Percentiles rank a stretch among this genome's conserved stretches.
Evolutionary conservation across 495 filamentous ascomycete genomes (phyloP).

Genomic region (Penicillium salamii): DNA sequence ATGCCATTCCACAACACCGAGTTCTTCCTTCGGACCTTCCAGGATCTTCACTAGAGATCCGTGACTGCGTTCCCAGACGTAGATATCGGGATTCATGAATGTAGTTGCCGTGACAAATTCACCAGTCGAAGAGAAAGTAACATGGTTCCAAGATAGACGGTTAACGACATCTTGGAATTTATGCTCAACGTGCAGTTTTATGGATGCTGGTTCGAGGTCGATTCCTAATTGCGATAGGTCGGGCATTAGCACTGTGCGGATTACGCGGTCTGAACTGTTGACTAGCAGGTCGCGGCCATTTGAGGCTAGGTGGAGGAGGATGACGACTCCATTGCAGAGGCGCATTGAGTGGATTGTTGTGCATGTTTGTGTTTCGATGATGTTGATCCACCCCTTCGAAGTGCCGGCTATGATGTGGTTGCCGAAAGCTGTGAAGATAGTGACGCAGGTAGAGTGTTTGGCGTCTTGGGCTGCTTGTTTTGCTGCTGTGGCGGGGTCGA

Average conservation of each 20-base stretch:
- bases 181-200: constrained; percentile 89
- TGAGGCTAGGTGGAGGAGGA: constrained; percentile 75
- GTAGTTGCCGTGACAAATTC: constrained; percentile 87
- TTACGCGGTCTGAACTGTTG: constrained; percentile 88
- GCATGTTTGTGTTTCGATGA: constrained; percentile 76
- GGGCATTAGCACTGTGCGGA: constrained; percentile 80
- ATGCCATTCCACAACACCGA: constrained; percentile 96
- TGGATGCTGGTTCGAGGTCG: constrained; percentile 45
- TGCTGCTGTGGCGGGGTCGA: constrained; percentile 61
- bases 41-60: constrained; percentile 95
- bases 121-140: constrained; percentile 86
- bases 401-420: constrained; percentile 88
- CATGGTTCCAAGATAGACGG: constrained; percentile 90
- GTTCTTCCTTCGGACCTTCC: constrained; percentile 91
- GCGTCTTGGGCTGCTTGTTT: constrained; percentile 90
- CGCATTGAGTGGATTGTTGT: constrained; percentile 82
- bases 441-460: constrained; percentile 87
- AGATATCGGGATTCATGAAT: constrained; percentile 96
- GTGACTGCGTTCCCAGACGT: constrained; percentile 93
- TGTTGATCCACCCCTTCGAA: constrained; percentile 91
- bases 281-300: constrained; percentile 84
- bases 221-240: constrained; percentile 52
- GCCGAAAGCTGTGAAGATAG: constrained; percentile 79
- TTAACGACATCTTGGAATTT: constrained; percentile 99
- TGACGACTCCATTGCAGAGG: constrained; percentile 82